Base-by-base conservation (phyloP, 768 basidiomycete genomes). In the Leucocoprinus sp. region DNA sequence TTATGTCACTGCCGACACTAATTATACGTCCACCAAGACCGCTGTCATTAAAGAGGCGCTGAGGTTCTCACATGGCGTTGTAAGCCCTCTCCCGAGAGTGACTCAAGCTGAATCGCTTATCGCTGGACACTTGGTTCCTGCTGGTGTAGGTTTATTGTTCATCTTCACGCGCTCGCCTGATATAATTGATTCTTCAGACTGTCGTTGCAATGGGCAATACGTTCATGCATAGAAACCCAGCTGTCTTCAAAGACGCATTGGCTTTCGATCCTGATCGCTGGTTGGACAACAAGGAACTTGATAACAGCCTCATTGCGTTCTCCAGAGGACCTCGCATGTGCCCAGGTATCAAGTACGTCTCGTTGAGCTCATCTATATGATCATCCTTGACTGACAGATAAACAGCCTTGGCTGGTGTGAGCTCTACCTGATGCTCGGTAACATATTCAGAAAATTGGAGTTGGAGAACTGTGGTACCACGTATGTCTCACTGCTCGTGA, bases 41-140 rank as follows among this genome's bases (percentile, higher is more conserved):
- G 71, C 71, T 5, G 69, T 74, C 21, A 62, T 73, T 23, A 73
- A 73, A 48, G 73, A 75, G 53, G 61, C 70, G 0, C 58, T 74
- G 36, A 58, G 73, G 19, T 59, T 72, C 50, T 58, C 63, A 19
- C 62, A 66, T 48, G 70, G 70, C 7, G 54, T 67, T 2, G 59
- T 65, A 9, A 64, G 57, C 2, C 64, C 66, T 4, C 57, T 70
- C 28, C 64, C 69, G 14, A 60, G 72, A 28, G 54, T 72, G 22
- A 64, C 72, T 2, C 57, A 57, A 3, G 47, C 54, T 12, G 61
- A 60, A 21, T 53, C 62, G 0, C 49, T 54, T 21, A 69, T 75
- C 11, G 56, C 55, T n/a, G 71, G 68, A 1, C 46, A 48, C 5
- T 31, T 51, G 9, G 54, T 73, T 41, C 71, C 71, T n/a, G 57